Evolutionary conservation across 129 eudicot species (phyloP), one percentile per base, ranked within the genome.

Genomic region (Flaveria bidentis): DNA sequence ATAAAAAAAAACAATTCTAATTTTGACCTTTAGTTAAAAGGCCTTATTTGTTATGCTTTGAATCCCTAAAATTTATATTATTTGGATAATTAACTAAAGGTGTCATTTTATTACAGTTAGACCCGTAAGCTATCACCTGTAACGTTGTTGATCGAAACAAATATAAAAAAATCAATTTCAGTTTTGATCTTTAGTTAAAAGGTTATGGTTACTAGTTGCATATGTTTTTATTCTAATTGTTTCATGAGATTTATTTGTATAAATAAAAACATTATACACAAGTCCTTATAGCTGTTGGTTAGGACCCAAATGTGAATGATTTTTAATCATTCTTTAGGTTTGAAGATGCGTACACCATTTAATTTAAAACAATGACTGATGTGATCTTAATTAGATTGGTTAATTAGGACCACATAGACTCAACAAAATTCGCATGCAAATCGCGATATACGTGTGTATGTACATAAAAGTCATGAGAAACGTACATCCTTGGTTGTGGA

Each of bases 401-500:
- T 56, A 5, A 13, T 5, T 15, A 63, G 69, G 69, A 63, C 69
- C 46, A 63, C 45, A 39, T 15, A 63, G 46, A 28, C 22, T 30
- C 46, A 2, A 56, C 33, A 15, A 15, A 63, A 28, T 30, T 7
- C 7, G 7, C 41, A 36, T 36, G 41, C 41, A 36, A 5, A 36
- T 7, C 8, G 7, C 41, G 41, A 63, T 6, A 63, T 60, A 62
- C 9, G n/a, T 12, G 6, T 30, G 44, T 11, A 62, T 30, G 68
- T 15, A 33, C 5, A 63, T 36, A 67, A 41, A 77, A 25, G 41
- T 36, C 41, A 45, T 39, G 60, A 65, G 75, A 51, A 81, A 86
- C 96, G 20, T 90, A 93, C 98, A 88, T 93, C 88, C 81, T 88
- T 90, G 20, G 87, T 61, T 36, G 87, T 71, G 72, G 82, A 39